These are phyloP conservation scores for Psidium friedrichsthalianum DNA, from an alignment of 345 rosid species.

Conservation along the genomic window DNA sequence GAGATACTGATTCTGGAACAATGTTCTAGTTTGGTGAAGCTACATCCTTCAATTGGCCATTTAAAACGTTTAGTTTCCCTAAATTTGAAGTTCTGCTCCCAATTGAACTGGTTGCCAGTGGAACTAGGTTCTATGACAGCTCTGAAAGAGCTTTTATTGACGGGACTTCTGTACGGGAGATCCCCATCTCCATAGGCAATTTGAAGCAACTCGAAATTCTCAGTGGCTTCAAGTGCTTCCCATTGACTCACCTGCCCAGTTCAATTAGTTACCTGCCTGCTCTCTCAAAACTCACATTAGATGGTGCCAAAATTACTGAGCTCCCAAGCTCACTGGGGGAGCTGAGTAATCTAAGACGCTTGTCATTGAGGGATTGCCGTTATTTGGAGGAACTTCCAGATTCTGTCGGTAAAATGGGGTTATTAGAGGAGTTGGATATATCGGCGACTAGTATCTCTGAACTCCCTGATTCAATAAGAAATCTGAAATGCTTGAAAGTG, in stretches of 20 bases:
- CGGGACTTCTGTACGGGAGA: neutral
- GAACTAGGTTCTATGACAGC: neutral
- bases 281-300: neutral
- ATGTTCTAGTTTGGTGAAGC: neutral
- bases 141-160: neutral
- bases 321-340: neutral
- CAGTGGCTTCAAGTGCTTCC: neutral
- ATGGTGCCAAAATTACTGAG: neutral
- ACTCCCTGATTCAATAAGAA: neutral
- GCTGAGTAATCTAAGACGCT: neutral
- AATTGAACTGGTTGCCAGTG: neutral
- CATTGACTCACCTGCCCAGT: neutral
- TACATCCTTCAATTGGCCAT: neutral
- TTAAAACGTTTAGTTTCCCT: neutral
- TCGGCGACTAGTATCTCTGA: neutral
- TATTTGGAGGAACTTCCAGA: neutral
- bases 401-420: neutral
- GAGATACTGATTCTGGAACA: neutral
- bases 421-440: neutral
- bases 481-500: neutral
- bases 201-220: neutral
- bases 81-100: neutral
- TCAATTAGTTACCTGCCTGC: neutral
- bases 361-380: neutral
- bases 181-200: neutral